Conservation (phyloP, 2,329 filamentous ascomycete genomes). For the Chrysoporthe cubensis region DNA sequence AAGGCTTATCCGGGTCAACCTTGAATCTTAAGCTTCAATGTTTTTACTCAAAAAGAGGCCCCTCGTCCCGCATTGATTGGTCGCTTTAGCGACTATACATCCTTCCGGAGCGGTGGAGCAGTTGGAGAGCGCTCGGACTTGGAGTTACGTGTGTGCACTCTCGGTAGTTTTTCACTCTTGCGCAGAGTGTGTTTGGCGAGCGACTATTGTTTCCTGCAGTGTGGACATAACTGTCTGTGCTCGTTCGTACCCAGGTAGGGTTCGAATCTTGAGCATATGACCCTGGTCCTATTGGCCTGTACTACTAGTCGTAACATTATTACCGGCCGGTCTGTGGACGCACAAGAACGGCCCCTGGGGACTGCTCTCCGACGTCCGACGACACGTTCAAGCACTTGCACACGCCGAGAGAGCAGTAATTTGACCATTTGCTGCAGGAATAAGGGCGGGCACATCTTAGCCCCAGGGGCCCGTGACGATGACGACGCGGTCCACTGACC, state of each 20-base stretch:
- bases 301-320: not conserved
- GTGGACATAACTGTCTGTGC: not conserved
- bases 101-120: not conserved
- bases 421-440: not conserved
- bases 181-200: not conserved
- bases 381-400: not conserved
- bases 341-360: not conserved
- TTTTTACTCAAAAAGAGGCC: not conserved
- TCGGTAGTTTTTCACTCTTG: not conserved
- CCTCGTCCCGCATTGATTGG: not conserved
- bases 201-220: conserved; percentile 3
- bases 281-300: not conserved
- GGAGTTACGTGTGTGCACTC: not conserved
- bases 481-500: not conserved
- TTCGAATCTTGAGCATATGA: not conserved
- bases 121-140: not conserved
- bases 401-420: not conserved
- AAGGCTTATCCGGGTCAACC: not conserved
- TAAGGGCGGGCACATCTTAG: not conserved
- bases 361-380: not conserved
- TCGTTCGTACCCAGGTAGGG: not conserved
- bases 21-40: not conserved
- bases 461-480: not conserved
- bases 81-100: not conserved
- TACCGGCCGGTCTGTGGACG: not conserved